Base-by-base conservation (phyloP, 148 eudicot genomes). In the Rhododendron simsii region DNA sequence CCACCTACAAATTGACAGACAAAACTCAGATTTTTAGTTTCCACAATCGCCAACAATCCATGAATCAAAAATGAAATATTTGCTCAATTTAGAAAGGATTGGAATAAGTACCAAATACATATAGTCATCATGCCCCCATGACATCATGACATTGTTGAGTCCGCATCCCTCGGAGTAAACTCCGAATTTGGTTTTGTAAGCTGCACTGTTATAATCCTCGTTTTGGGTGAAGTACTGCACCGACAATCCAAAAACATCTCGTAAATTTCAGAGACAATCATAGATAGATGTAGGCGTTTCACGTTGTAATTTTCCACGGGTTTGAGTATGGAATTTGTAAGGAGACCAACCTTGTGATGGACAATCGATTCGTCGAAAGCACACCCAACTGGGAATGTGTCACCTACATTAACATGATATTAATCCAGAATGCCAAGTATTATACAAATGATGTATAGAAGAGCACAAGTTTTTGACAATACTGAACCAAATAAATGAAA, bases 361-460 rank as follows among this genome's bases (percentile, higher is more conserved):
- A 95, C 95, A 83, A 94, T 91, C 18, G 95, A 92, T 83, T 91
- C 92, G 47, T 97, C 95, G 80, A 93, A 95, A 13, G 98, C 98
- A 84, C 99, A 97, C 2, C 99, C 99, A 65, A 97, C 96, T 0
- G 99, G 99, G 87, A 53, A 95, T 0, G 99, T 97, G 86, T 97
- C 99, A 33, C 98, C 93, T 91, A 45, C 7, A 55, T 61, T 47
- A 28, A 21, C 45, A 18, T 39, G 13, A 8, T 73, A 50, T 76
- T 37, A 37, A 13, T 20, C 51, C 9, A 35, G 3, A 35, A 5
- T 51, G 21, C 2, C 55, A 81, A 55, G 53, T 0, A 30, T 7
- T 5, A 51, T 12, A 23, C 12, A 21, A 59, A 33, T 20, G 33
- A 78, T 15, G 5, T 0, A 45, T 35, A 15, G 23, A 51, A 44